Evolutionary conservation across 2,329 filamentous ascomycete species (phyloP), one percentile per base, ranked within the genome.

Genomic region (Fusarium irregulare): DNA sequence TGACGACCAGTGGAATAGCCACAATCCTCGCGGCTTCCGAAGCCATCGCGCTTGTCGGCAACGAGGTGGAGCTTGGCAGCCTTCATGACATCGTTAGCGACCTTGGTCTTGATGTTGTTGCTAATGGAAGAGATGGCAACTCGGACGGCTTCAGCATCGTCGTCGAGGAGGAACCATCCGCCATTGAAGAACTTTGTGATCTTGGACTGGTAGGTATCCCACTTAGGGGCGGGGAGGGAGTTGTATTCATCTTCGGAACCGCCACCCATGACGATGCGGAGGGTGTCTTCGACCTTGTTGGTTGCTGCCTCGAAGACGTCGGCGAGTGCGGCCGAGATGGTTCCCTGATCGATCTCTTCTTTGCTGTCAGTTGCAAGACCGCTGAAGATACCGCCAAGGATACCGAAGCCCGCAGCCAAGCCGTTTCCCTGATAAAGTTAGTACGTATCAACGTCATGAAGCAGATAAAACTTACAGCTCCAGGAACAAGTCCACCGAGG

Each of bases 131-230:
- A 34, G 21, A 70, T 65, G 14, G 62, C 55, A 3, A 66, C 56
- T 4, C 55, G 55, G 0, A 70, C 67, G 7, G 57, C 55, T 28
- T 59, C 67, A 1, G 57, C 57, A 5, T 70, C 67, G 28, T 70
- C 62, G 6, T 70, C 67, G 8, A 66, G 7, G 1, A 68, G 48
- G 44, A 66, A 68, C 65, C 65, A 68, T 4, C 65, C 63, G 7
- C 65, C 63, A 23, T 68, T 66, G 48, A 68, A 67, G 27, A 68
- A 63, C 48, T 68, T 68, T n/a, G 63, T 32, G 16, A 68, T 67
- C 56, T 63, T 68, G 44, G 57, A 54, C 51, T 63, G 47, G 20
- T 21, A 66, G 3, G 57, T 66, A 18, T 68, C 65, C 57, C 48
- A 62, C 27, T 58, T 56, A 7, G 65, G 65, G 6, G 65, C 63